Percentiles rank a stretch among this genome's conserved stretches.
These are phyloP conservation scores for Monoraphidium neglectum DNA, from an alignment of 139 green algal species.

Conservation along the genomic window DNA sequence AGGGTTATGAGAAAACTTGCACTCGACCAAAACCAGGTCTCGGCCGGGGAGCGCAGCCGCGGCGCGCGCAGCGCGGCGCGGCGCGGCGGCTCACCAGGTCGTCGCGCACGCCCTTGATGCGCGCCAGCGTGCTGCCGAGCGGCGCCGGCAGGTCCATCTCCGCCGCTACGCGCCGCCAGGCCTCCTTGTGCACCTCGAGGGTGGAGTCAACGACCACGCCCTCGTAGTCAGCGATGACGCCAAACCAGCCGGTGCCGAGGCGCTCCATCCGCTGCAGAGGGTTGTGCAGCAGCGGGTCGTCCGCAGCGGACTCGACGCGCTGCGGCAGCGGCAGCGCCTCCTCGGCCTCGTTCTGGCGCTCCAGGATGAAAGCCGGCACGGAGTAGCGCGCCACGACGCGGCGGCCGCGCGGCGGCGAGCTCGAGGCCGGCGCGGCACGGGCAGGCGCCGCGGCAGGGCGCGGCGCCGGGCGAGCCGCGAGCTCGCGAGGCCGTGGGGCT, in stretches of 20 bases:
- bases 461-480: too few relatives aligned
- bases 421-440: too few relatives aligned
- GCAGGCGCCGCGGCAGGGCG: too few relatives aligned
- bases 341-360: too few relatives aligned
- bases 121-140: constrained; percentile 63
- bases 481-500: too few relatives aligned
- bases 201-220: constrained; percentile 75
- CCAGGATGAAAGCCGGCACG: too few relatives aligned
- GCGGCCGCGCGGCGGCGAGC: too few relatives aligned
- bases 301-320: constrained; percentile 47
- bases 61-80: not conserved
- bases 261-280: constrained; percentile 74
- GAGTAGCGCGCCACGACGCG: too few relatives aligned
- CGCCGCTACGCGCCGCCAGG: constrained; percentile 81
- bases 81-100: constrained; percentile 71
- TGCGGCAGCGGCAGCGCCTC: constrained; percentile 32
- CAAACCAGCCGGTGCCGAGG: constrained; percentile 88
- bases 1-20: too few relatives aligned
- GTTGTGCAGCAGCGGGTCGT: constrained; percentile 67
- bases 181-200: constrained; percentile 44
- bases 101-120: constrained; percentile 84
- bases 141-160: constrained; percentile 83
- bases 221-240: constrained; percentile 89
- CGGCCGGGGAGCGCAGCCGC: too few relatives aligned
- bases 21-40: too few relatives aligned